phyloP scores from a whole-genome alignment of 2,329 filamentous ascomycete genomes.

The Coleophoma cylindrospora region DNA sequence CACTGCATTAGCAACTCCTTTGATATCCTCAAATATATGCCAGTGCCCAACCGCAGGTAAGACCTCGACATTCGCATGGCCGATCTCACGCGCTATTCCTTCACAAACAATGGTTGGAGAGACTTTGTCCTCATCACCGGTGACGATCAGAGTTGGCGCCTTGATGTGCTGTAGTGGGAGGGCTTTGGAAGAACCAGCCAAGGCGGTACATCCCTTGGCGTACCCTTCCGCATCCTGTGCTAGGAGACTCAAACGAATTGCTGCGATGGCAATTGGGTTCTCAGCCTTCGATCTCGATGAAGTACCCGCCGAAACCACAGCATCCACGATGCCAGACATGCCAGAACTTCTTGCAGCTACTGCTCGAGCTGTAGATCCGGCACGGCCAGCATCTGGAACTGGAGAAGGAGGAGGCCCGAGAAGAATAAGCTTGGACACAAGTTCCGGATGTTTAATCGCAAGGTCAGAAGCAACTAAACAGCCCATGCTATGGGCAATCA shows the following conservation, averaged over 20 bases:
- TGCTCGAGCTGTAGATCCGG: conserved; percentile 30
- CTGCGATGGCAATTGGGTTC: conserved; percentile 35
- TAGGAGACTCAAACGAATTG: conserved; percentile 38
- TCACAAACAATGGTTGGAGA: conserved; percentile 30
- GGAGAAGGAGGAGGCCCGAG: conserved; percentile 42
- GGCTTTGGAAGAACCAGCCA: conserved; percentile 32
- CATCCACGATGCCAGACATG: conserved; percentile 37
- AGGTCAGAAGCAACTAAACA: conserved; percentile 41
- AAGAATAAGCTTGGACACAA: conserved; percentile 39
- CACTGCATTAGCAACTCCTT: conserved; percentile 28
- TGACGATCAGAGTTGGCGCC: conserved; percentile 33
- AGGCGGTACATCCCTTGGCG: conserved; percentile 45
- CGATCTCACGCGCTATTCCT: conserved; percentile 25
- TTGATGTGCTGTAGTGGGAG: conserved; percentile 29
- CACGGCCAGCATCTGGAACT: conserved; percentile 29
- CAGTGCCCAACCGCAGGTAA: conserved; percentile 42
- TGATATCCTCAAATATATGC: conserved; percentile 42
- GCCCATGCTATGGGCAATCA: conserved; percentile 48
- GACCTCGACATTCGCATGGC: conserved; percentile 24
- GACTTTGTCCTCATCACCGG: conserved; percentile 40
- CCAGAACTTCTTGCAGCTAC: conserved; percentile 35
- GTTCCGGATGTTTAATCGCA: conserved; percentile 30
- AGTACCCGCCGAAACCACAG: conserved; percentile 29
- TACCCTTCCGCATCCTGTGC: conserved; percentile 47
- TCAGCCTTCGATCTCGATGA: conserved; percentile 30